These are phyloP conservation scores for Boletus insuetus DNA, from an alignment of 768 basidiomycete species.

Conservation along the genomic window DNA sequence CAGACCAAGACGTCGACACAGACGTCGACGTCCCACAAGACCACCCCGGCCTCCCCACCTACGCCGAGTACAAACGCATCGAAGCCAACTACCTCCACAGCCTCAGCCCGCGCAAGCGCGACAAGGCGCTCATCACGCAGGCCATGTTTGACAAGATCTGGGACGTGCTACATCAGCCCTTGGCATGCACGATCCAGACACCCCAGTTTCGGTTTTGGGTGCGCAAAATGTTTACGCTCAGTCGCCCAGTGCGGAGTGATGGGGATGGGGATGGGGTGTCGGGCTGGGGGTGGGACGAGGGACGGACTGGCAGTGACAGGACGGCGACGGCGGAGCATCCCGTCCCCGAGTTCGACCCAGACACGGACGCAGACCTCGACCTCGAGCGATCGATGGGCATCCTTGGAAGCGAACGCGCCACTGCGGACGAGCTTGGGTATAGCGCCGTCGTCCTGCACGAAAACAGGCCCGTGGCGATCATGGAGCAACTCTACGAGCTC, in stretches of 20 bases:
- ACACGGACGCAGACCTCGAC: slow-evolving; percentile 8
- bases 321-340: neutral
- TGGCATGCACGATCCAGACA: slow-evolving; percentile 43
- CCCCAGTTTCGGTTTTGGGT: slow-evolving; percentile 84
- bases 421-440: neutral
- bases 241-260: slow-evolving; percentile 24
- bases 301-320: neutral
- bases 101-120: slow-evolving; percentile 54
- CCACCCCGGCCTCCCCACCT: slow-evolving; percentile 57
- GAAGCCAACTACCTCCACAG: slow-evolving; percentile 56
- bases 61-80: slow-evolving; percentile 56
- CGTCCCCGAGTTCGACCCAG: neutral
- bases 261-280: slow-evolving; percentile 1
- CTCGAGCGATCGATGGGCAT: slow-evolving; percentile 18
- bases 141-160: slow-evolving; percentile 70
- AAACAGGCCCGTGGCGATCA: slow-evolving; percentile 68
- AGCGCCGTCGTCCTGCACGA: slow-evolving; percentile 64
- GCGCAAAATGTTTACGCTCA: slow-evolving; percentile 72
- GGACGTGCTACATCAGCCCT: slow-evolving; percentile 58
- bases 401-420: neutral
- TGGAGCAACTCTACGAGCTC: slow-evolving; percentile 76
- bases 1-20: neutral
- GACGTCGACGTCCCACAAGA: slow-evolving; percentile 6
- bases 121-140: slow-evolving; percentile 74
- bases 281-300: slow-evolving; percentile 17